phyloP scores from a whole-genome alignment of 371 early-diverging fungal species.

The Apophysomyces ossiformis region DNA sequence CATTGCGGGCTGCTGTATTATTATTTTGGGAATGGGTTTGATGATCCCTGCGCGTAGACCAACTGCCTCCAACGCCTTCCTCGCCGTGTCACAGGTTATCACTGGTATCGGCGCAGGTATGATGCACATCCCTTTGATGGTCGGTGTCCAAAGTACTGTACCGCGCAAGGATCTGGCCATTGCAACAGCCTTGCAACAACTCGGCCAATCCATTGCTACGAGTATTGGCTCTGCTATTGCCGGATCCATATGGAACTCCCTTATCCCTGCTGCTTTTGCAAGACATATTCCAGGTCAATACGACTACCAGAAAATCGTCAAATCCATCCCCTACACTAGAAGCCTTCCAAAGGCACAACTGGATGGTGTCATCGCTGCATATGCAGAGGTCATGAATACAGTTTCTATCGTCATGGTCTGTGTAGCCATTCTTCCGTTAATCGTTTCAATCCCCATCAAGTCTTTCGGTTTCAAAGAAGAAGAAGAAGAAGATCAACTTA shows the following conservation, averaged over 20 bases:
- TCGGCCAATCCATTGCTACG: constrained; percentile 42
- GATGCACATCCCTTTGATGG: constrained; percentile 31
- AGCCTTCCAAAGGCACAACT: constrained; percentile 32
- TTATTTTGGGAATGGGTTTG: constrained; percentile 46
- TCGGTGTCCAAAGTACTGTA: constrained; percentile 30
- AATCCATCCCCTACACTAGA: constrained; percentile 22
- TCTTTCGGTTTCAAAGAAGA: constrained; percentile 24
- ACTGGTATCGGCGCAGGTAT: constrained; percentile 53
- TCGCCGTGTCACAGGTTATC: constrained; percentile 48
- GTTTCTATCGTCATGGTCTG: constrained; percentile 30
- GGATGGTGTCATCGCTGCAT: constrained; percentile 36
- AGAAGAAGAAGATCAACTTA: constrained; percentile 8
- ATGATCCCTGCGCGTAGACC: constrained; percentile 55
- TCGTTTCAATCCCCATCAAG: constrained; percentile 17
- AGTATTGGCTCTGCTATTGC: constrained; percentile 49
- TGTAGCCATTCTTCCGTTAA: constrained; percentile 24
- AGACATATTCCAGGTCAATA: constrained; percentile 46
- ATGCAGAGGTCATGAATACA: constrained; percentile 32
- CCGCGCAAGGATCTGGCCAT: constrained; percentile 43
- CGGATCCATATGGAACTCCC: constrained; percentile 52
- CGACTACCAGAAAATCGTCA: constrained; percentile 23
- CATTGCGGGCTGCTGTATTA: constrained; percentile 35
- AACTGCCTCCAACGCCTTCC: constrained; percentile 37
- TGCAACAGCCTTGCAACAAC: constrained; percentile 44
- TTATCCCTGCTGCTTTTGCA: constrained; percentile 39